A percentile compares a stretch with the other conserved stretches of the same genome.
Conservation (phyloP, 805 yeast genomes). For the Kodamaea kaohsiungensis region DNA sequence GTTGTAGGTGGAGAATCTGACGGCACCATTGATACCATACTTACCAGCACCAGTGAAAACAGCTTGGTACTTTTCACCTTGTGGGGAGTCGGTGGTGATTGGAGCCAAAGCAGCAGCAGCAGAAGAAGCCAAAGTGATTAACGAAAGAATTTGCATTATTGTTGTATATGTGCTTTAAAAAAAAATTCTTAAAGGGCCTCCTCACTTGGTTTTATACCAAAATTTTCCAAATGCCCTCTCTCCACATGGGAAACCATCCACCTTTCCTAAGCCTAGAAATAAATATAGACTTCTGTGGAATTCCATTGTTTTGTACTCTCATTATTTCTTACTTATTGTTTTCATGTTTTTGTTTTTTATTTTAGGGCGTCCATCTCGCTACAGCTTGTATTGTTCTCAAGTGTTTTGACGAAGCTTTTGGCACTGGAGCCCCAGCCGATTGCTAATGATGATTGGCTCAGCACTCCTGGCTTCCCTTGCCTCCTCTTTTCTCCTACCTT, state of each 20-base stretch:
- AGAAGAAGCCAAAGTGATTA: slow-evolving; percentile 9
- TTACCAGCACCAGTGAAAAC: slow-evolving; percentile 20
- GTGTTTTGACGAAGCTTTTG: not conserved
- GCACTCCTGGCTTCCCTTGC: not conserved
- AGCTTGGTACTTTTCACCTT: slow-evolving; percentile 29
- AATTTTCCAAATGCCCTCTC: not conserved
- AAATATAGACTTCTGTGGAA: not conserved
- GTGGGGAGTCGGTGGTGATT: slow-evolving; percentile 29
- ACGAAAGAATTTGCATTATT: slow-evolving; percentile 6
- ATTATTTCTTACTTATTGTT: not conserved
- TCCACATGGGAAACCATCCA: not conserved
- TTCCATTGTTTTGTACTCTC: not conserved
- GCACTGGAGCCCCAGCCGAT: not conserved
- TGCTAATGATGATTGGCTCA: not conserved
- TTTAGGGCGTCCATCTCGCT: not conserved
- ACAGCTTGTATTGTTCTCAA: not conserved
- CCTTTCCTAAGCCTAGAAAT: not conserved
- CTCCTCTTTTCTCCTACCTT: not conserved
- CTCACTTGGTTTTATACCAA: not conserved
- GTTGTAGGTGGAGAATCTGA: slow-evolving; percentile 27
- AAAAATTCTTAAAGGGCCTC: not conserved
- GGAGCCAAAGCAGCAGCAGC: slow-evolving; percentile 27
- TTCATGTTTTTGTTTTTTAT: not conserved
- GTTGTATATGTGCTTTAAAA: not conserved
- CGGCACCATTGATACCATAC: slow-evolving; percentile 27